phyloP scores from a whole-genome alignment of 2,329 filamentous ascomycete genomes.

The Teratosphaeria pseudoeucalypti region DNA sequence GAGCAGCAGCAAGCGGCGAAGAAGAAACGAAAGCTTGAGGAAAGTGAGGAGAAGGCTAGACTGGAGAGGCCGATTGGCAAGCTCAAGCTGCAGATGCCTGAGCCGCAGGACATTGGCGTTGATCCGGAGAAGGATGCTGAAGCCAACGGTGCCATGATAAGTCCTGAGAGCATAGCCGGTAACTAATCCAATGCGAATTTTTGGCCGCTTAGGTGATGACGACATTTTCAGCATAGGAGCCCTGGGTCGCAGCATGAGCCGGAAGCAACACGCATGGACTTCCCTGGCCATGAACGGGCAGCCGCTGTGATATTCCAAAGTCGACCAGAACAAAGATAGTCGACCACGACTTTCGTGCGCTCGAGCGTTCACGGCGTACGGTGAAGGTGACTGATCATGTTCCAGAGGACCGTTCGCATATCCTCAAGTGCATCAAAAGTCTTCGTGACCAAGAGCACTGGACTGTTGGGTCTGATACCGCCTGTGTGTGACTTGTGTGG shows the following conservation, averaged over 20 bases:
- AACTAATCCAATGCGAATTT: constrained; percentile 1
- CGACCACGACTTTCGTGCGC: background rate
- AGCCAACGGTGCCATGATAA: constrained; percentile 64
- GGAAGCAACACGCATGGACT: no score
- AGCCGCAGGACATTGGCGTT: constrained; percentile 34
- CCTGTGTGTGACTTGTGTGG: background rate
- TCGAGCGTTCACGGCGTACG: background rate
- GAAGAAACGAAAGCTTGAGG: constrained; percentile 67
- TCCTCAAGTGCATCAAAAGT: background rate
- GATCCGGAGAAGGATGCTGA: constrained; percentile 55
- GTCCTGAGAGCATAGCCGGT: constrained; percentile 59
- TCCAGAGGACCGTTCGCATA: background rate
- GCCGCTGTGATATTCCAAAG: background rate
- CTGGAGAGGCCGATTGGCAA: constrained; percentile 41
- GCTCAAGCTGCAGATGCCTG: constrained; percentile 36
- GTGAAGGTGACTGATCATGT: background rate
- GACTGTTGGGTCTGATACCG: background rate
- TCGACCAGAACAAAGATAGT: background rate
- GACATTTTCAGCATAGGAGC: background rate
- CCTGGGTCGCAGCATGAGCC: no score
- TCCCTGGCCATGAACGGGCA: no score
- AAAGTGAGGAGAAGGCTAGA: constrained; percentile 21
- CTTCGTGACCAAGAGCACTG: background rate
- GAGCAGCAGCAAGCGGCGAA: constrained; percentile 76
- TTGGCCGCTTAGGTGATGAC: background rate